These are phyloP conservation scores for Cercospora zeina DNA, from an alignment of 2,329 filamentous ascomycete species.

Conservation along the genomic window DNA sequence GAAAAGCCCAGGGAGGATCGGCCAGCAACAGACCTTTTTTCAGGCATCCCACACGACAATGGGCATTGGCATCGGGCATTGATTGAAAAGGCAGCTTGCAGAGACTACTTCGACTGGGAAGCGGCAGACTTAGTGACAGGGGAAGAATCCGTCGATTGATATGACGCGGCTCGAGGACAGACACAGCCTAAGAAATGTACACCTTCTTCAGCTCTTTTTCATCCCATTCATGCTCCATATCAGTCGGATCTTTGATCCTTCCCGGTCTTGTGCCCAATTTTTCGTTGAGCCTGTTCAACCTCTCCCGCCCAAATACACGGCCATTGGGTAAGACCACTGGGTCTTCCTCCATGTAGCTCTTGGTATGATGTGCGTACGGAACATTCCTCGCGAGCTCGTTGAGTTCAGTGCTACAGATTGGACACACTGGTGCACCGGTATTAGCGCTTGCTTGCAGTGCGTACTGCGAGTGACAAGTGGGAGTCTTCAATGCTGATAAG, in stretches of 20 bases:
- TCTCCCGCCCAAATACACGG: constrained; percentile 75
- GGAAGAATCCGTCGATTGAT: neutral
- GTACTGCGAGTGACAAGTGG: constrained; percentile 76
- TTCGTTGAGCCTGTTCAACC: constrained; percentile 72
- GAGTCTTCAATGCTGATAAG: constrained; percentile 92
- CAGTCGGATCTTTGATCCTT: constrained; percentile 75
- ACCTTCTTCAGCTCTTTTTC: constrained; percentile 74
- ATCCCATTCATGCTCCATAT: constrained; percentile 60
- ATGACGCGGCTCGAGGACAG: constrained; percentile 12
- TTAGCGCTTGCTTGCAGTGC: constrained; percentile 61
- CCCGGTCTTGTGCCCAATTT: constrained; percentile 71
- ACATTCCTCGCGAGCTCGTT: constrained; percentile 87
- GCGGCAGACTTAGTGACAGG: neutral
- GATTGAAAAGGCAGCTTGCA: neutral
- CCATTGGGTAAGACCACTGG: constrained; percentile 84
- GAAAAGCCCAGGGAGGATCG: neutral
- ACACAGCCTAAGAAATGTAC: constrained; percentile 68
- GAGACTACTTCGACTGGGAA: neutral
- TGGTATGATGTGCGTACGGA: constrained; percentile 92
- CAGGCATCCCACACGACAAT: neutral
- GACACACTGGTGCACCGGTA: constrained; percentile 73
- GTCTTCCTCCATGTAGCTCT: constrained; percentile 87
- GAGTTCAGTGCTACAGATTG: constrained; percentile 92
- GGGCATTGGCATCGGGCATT: neutral
- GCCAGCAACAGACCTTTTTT: neutral